phyloP scores from a whole-genome alignment of 2,329 filamentous ascomycete genomes.

The Epichloe glyceriae region DNA sequence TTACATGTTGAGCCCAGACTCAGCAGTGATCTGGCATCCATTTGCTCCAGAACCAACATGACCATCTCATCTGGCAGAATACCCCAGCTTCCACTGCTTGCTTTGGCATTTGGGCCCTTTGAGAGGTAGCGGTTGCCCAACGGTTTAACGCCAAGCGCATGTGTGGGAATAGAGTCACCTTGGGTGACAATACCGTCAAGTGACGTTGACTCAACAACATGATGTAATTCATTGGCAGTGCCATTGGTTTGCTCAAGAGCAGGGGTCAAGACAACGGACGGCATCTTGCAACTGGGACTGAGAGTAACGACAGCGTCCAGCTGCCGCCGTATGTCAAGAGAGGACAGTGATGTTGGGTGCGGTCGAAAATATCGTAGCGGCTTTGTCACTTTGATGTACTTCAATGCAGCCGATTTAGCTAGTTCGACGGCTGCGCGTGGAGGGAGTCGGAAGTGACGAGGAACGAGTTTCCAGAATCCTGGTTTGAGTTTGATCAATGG shows the following conservation, averaged over 20 bases:
- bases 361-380: not conserved
- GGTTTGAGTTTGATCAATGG: not conserved
- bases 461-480: not conserved
- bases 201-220: not conserved
- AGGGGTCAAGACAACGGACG: not conserved
- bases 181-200: not conserved
- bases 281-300: not conserved
- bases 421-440: not conserved
- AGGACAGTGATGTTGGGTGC: not conserved
- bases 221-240: not conserved
- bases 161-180: slow-evolving; percentile 49
- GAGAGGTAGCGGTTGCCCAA: slow-evolving; percentile 70
- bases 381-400: not conserved
- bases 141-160: slow-evolving; percentile 77
- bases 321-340: not conserved
- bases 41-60: slow-evolving; percentile 58
- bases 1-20: slow-evolving; percentile 66
- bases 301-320: not conserved
- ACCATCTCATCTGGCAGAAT: slow-evolving; percentile 71
- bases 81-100: slow-evolving; percentile 51
- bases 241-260: not conserved
- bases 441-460: not conserved
- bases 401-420: not conserved
- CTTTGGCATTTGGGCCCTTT: slow-evolving; percentile 51
- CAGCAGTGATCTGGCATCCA: slow-evolving; percentile 51